Conservation (phyloP, 2,329 filamentous ascomycete genomes). For the Rasamsonia emersonii region DNA sequence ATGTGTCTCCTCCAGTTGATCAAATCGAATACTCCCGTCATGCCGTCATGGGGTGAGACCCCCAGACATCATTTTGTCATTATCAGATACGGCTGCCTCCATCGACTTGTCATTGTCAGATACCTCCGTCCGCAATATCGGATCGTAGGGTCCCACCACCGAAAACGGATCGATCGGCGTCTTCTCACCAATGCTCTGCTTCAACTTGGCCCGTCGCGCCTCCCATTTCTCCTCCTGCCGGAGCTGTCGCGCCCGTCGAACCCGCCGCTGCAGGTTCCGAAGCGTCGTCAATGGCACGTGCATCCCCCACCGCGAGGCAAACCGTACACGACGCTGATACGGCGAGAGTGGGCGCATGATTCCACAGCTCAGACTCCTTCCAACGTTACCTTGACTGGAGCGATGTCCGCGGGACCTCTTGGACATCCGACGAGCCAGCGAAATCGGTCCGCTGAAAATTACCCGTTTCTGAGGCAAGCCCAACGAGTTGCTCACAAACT, state of each 20-base stretch:
- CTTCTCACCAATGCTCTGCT: constrained; percentile 45
- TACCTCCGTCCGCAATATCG: too few species aligned
- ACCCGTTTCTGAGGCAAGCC: constrained; percentile 45
- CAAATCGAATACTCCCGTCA: too few species aligned
- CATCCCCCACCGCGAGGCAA: constrained; percentile 35
- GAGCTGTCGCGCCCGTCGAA: constrained; percentile 35
- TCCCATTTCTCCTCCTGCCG: constrained; percentile 42
- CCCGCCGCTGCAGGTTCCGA: constrained; percentile 39
- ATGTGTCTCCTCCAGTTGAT: too few species aligned
- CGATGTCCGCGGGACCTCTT: constrained; percentile 15
- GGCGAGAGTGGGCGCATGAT: constrained; percentile 23
- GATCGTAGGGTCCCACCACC: too few species aligned
- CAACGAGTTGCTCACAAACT: constrained; percentile 48
- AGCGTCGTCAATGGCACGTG: constrained; percentile 45
- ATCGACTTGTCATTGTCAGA: too few species aligned
- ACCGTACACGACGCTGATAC: constrained; percentile 19
- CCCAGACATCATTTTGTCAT: too few species aligned
- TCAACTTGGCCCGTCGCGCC: constrained; percentile 44
- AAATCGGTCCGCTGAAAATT: constrained; percentile 33
- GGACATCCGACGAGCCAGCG: constrained; percentile 22
- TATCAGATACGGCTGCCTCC: too few species aligned
- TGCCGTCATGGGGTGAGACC: too few species aligned
- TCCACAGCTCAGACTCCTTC: constrained; percentile 18
- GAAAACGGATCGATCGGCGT: constrained; percentile 25
- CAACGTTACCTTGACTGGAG: constrained; percentile 24